Percentiles rank a stretch among this genome's conserved stretches.
Conservation (phyloP, 306 rosid genomes). For the Medicago truncatula region MtrunA17r5.0-ANR NC_053042.1:53290501-53291000, state of each 20-base stretch:
- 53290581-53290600: not conserved
- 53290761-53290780: slow-evolving; percentile 46
- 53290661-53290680: too few species aligned
- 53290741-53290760: not conserved
- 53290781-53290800: slow-evolving; percentile 7
- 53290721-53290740: not conserved
- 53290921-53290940: slow-evolving; percentile 37
- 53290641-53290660: too few species aligned
- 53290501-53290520: slow-evolving; percentile 11
- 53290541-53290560: not conserved
- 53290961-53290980: slow-evolving; percentile 46
- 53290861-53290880: not conserved
- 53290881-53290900: not conserved
- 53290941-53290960: slow-evolving; percentile 27
- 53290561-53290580: slow-evolving; percentile 17
- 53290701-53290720: too few species aligned
- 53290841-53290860: slow-evolving; percentile 19
- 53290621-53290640: too few species aligned
- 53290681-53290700: too few species aligned
- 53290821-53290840: not conserved
- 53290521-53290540: slow-evolving; percentile 34
- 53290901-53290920: slow-evolving; percentile 44
- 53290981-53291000: slow-evolving; percentile 57
- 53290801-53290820: not conserved
- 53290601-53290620: not conserved